These are phyloP conservation scores for Russula emetica DNA, from an alignment of 768 basidiomycete species.

Conservation along the genomic window DNA sequence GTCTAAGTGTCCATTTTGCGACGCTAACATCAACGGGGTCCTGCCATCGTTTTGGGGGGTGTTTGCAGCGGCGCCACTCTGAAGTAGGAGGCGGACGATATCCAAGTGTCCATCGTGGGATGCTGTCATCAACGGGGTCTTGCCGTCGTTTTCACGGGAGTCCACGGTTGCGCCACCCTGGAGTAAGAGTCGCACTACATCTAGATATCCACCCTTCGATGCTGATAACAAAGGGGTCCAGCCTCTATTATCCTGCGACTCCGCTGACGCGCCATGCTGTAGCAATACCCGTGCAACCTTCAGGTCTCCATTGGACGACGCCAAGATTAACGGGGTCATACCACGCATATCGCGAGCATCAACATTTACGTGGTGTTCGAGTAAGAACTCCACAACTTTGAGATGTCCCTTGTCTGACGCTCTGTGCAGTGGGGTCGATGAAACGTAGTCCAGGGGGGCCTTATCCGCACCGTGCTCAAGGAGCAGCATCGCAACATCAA, in stretches of 20 bases:
- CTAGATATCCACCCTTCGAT: background rate
- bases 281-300: background rate
- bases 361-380: background rate
- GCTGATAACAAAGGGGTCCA: background rate
- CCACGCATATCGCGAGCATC: background rate
- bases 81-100: background rate
- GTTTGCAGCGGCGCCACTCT: background rate
- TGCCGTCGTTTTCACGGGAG: too few species aligned
- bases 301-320: background rate
- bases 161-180: background rate
- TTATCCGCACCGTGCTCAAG: background rate
- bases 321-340: background rate
- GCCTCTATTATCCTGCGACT: background rate
- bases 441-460: background rate
- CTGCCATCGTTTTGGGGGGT: background rate
- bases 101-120: background rate
- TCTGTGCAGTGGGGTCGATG: background rate
- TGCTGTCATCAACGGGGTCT: background rate
- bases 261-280: background rate
- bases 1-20: background rate
- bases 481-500: background rate
- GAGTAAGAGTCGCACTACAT: background rate
- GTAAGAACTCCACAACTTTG: background rate
- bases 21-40: background rate
- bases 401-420: background rate